Base-by-base conservation (phyloP, 805 yeast species). In the Yamadazyma paraphyllophila region DNA sequence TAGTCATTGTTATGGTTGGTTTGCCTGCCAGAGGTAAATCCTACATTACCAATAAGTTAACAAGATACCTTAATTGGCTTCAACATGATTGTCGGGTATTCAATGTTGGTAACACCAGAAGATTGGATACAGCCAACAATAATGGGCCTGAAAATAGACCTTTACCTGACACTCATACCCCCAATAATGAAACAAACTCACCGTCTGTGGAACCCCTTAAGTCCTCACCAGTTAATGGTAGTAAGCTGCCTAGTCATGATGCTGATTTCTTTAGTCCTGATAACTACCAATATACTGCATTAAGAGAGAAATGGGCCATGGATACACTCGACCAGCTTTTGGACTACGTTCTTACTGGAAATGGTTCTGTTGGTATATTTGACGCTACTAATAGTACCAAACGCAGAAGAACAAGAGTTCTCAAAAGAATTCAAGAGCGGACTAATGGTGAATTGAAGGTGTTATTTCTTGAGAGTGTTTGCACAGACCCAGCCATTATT, bases 1-100 rank as follows among this genome's bases (percentile, higher is more conserved):
- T 92, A 43, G 96, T 92, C 12, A 88, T 92, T 48, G 95, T 94
- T 14, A 92, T 92, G 98, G 97, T 92, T 12, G 99, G 99, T 0
- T 66, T 85, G 29, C 98, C 98, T 0, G 97, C 97, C 0, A 74
- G 97, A 44, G 99, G 99, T 2, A 92, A 92, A 63, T 86, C 96
- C 1, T 94, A 91, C 62, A 82, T 92, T 51, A 89, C 97, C 43
- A 92, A 90, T 65, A 92, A 94, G 61, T 73, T 92, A 39, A 87
- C 95, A 1, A 70, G 98, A 49, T 94, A 88, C 65, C 71, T 92
- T 61, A 92, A 92, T 67, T 92, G 97, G 96, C 78, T 90, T 33
- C 96, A 91, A 66, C 95, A 91, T 57, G 89, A 87, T 54, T 83
- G 96, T 48, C 77, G 85, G 52, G 91, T 92, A 8, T 92, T 94